phyloP scores from a whole-genome alignment of 257 asterid species.

The Fraxinus americana region DNA sequence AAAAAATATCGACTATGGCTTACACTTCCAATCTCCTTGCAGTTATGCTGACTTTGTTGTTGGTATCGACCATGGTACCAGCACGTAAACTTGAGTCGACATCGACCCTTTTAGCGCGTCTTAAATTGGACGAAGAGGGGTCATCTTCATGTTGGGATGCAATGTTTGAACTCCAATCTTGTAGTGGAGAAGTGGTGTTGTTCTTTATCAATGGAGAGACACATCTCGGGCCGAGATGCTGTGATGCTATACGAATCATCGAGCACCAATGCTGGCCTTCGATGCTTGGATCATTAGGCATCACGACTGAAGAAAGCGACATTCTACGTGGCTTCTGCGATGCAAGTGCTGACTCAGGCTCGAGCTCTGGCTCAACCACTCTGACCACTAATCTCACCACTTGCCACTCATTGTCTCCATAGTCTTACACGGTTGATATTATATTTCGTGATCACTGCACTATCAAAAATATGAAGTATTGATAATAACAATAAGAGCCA shows the following conservation, averaged over 20 bases:
- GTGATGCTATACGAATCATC: slow-evolving; percentile 54
- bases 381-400: slow-evolving; percentile 23
- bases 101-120: slow-evolving; percentile 30
- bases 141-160: slow-evolving; percentile 63
- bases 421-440: background rate
- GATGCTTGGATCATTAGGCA: slow-evolving; percentile 69
- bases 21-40: slow-evolving; percentile 27
- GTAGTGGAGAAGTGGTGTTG: slow-evolving; percentile 63
- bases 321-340: slow-evolving; percentile 71
- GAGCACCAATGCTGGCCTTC: slow-evolving; percentile 69
- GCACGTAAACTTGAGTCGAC: slow-evolving; percentile 30
- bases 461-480: background rate
- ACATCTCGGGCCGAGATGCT: slow-evolving; percentile 55
- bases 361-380: background rate
- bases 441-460: background rate
- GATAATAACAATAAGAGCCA: background rate
- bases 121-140: slow-evolving; percentile 46
- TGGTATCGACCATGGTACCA: slow-evolving; percentile 20
- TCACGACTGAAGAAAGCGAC: slow-evolving; percentile 52
- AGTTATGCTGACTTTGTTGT: slow-evolving; percentile 10
- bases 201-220: slow-evolving; percentile 75
- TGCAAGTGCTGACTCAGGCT: slow-evolving; percentile 18
- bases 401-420: slow-evolving; percentile 25
- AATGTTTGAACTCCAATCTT: slow-evolving; percentile 61
- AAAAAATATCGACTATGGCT: slow-evolving; percentile 28